Evolutionary conservation across 2,329 filamentous ascomycete genomes (phyloP).

Genomic region (Colletotrichum destructivum): DNA sequence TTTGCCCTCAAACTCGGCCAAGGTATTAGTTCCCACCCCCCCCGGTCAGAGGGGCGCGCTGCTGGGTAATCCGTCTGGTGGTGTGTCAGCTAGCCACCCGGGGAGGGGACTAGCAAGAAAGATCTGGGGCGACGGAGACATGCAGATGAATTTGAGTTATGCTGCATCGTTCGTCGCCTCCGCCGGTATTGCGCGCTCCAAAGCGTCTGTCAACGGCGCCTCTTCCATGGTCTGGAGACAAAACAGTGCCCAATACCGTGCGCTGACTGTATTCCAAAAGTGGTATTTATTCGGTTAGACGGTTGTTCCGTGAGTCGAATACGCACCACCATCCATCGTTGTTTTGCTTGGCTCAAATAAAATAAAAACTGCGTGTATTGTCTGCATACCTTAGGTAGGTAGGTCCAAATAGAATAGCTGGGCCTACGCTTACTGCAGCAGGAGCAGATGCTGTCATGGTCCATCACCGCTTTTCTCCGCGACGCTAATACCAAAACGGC

Average conservation of each 20-base stretch:
- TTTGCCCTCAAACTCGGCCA: slow-evolving; percentile 32
- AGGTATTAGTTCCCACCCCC: slow-evolving; percentile 31
- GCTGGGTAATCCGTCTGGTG: slow-evolving; percentile 19
- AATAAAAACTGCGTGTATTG: slow-evolving; percentile 5
- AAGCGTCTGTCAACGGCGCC: background rate
- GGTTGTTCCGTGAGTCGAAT: background rate
- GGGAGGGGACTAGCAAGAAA: slow-evolving; percentile 24
- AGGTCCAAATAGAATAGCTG: no score
- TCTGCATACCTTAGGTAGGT: slow-evolving; percentile 13
- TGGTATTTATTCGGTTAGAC: slow-evolving; percentile 9
- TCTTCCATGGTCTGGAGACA: slow-evolving; percentile 9
- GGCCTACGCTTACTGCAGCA: slow-evolving; percentile 1
- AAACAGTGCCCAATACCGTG: slow-evolving; percentile 11
- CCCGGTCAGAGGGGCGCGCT: background rate
- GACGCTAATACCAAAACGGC: slow-evolving; percentile 32
- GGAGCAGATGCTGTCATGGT: slow-evolving; percentile 3
- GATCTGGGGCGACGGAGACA: slow-evolving; percentile 32
- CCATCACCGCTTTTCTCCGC: slow-evolving; percentile 34
- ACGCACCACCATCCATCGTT: no score
- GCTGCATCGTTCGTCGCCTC: slow-evolving; percentile 30
- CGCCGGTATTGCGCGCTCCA: slow-evolving; percentile 1
- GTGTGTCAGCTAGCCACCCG: slow-evolving; percentile 34
- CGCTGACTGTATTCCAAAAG: slow-evolving; percentile 26
- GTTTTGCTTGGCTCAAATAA: slow-evolving; percentile 6
- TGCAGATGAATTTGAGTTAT: slow-evolving; percentile 42